phyloP scores from a whole-genome alignment of 1,284 basidiomycete species.

The Peniophora sp. region DNA sequence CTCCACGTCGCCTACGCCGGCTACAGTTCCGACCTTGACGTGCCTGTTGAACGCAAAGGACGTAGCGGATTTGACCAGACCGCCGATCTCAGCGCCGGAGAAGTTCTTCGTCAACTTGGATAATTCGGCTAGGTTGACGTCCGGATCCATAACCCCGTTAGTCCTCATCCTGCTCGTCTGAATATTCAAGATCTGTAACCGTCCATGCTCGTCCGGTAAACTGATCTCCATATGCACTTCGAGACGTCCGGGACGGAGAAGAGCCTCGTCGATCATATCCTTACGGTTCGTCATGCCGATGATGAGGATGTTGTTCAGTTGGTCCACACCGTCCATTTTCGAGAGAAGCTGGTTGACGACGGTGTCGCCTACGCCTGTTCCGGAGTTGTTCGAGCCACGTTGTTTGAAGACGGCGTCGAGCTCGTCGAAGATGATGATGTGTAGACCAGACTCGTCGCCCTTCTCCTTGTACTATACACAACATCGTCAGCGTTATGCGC shows the following conservation, averaged over 20 bases:
- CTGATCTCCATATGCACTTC: constrained; percentile 99
- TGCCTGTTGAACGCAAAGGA: constrained; percentile 98
- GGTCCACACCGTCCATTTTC: constrained; percentile 99
- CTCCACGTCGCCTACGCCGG: constrained; percentile 93
- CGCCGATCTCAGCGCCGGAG: constrained; percentile 93
- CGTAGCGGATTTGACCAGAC: constrained; percentile 96
- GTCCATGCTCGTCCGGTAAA: constrained; percentile 90
- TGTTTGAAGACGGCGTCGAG: constrained; percentile 99
- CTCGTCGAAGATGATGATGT: constrained; percentile 99
- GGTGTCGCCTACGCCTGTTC: constrained; percentile 98
- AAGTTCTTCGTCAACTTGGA: constrained; percentile 93
- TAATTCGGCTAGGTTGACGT: constrained; percentile 84
- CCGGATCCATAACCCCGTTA: constrained; percentile 85
- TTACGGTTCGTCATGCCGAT: constrained; percentile 99
- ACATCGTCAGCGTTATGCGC: not conserved
- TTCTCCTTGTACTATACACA: constrained; percentile 86
- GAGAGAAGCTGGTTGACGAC: constrained; percentile 98
- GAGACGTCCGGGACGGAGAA: constrained; percentile 94
- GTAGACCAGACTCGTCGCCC: constrained; percentile 95
- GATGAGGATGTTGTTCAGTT: constrained; percentile 98
- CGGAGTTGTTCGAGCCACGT: constrained; percentile 81
- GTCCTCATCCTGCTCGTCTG: constrained; percentile 93
- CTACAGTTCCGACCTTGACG: constrained; percentile 94
- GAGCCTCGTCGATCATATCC: constrained; percentile 99
- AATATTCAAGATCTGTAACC: constrained; percentile 91